Conservation (phyloP, 257 asterid genomes). For the Echium plantagineum region DNA sequence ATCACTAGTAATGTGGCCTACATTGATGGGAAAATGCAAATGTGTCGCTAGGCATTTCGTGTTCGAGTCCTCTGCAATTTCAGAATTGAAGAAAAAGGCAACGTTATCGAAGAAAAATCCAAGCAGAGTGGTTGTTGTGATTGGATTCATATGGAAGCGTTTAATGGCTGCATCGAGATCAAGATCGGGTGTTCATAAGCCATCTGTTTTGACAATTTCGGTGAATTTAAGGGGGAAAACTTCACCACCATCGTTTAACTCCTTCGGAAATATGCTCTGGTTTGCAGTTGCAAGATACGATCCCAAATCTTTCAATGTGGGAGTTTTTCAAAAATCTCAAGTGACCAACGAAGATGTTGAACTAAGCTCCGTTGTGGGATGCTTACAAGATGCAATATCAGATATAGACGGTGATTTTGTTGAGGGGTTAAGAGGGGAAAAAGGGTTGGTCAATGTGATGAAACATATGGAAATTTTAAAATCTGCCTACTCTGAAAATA, state of each 20-base stretch:
- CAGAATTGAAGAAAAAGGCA: not conserved
- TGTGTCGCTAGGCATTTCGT: not conserved
- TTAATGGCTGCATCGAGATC: not conserved
- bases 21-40: not conserved
- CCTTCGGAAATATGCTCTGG: constrained; percentile 2
- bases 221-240: not conserved
- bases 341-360: not conserved
- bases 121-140: not conserved
- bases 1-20: not conserved
- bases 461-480: no score
- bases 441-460: no score
- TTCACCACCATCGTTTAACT: not conserved
- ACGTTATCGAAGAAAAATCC: not conserved
- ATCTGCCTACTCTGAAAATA: no score
- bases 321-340: no score
- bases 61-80: not conserved
- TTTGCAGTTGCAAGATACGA: not conserved
- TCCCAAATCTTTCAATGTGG: not conserved
- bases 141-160: constrained; percentile 10
- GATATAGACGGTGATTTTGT: no score
- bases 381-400: no score
- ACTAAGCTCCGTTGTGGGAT: no score
- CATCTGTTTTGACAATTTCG: not conserved
- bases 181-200: not conserved
- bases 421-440: no score